Evolutionary conservation across 2,329 filamentous ascomycete genomes (phyloP), one percentile per base, ranked within the genome.

Genomic region (Fonsecaea pugnacius): DNA sequence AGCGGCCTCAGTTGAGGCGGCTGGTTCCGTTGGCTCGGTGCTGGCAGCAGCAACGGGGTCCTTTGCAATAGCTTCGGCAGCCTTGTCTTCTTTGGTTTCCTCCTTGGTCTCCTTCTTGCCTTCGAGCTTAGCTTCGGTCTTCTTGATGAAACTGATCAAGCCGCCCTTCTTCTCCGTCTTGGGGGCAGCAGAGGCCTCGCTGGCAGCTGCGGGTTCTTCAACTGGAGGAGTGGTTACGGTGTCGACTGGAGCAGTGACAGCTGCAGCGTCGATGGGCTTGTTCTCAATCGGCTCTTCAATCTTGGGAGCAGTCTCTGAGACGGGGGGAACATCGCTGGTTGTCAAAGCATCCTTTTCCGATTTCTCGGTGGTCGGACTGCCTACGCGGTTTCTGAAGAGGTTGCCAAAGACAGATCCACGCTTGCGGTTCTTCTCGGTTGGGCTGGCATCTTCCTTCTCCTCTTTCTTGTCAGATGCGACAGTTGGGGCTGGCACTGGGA

Each of bases 351-450:
- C 80, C 72, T 80, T 80, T 72, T 82, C 78, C 14, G 76, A 73
- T 73, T 81, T 81, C 74, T 80, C 78, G 52, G 77, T 74, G 60
- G 75, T 74, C 35, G 79, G 78, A 75, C 76, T 80, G 67, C 74
- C 73, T 56, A 80, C 77, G 14, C 88, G 88, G 84, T 94, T 94
- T 85, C 91, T 90, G 79, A 84, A 85, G 75, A 91, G 87, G 74
- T 87, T 88, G 72, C 87, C 87, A 79, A 96, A 96, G 73, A 93
- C 89, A 70, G 91, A 95, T 79, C 88, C 87, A 78, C 92, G 91
- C 90, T 96, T 96, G 78, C 86, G 84, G 87, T 91, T 92, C 71
- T 87, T 86, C 77, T 86, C 86, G 18, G 70, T 70, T 78, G 78
- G 65, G 77, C 78, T 65, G 80, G 80, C 61, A 80, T 87, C 67